Base-by-base conservation (phyloP, 2,329 filamentous ascomycete species). In the Clonostachys sp. region DNA sequence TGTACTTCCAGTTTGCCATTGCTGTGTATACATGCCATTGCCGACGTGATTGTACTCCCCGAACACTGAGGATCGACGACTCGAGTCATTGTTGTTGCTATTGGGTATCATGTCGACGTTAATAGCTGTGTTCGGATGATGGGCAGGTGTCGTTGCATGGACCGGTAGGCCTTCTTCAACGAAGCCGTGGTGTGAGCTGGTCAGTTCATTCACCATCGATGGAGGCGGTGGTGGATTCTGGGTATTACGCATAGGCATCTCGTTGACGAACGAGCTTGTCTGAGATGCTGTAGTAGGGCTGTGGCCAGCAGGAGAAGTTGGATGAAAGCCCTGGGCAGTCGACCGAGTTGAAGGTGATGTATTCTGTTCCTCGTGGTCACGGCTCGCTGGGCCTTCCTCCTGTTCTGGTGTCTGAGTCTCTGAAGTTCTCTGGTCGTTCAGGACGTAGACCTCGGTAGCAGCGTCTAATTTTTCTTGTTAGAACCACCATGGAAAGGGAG, bases 351-450 rank as follows among this genome's bases (percentile, higher is more conserved):
- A 55, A 5, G 72, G 63, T 33, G 68, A 60, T 4, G 63, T 55
- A 3, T 68, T 64, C 18, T 68, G 63, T 2, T 68, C 66, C 4
- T 73, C 72, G 12, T 73, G 70, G 14, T 73, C 71, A 45, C 44
- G 36, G n/a, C 72, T 67, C 44, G 63, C 60, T 3, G 65, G 58
- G 10, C 57, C 63, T 10, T 67, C 65, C 16, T 80, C 77, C 17
- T 79, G 30, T n/a, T 39, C 17, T 39, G 36, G 36, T 39, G 14
- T n/a, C 36, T 39, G 36, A n/a, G 14, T n/a, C 65, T 70, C 42
- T 12, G 78, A 73, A 5, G 68, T 60, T 51, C 77, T 76, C 51
- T 80, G 75, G 46, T 78, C 75, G 3, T 72, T 68, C 65, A 74
- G 75, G 41, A 81, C 73, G 45, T 69, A 73, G 16, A 80, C 65